Evolutionary conservation across 2,329 filamentous ascomycete species (phyloP).

Genomic region (Polytolypa hystricis): DNA sequence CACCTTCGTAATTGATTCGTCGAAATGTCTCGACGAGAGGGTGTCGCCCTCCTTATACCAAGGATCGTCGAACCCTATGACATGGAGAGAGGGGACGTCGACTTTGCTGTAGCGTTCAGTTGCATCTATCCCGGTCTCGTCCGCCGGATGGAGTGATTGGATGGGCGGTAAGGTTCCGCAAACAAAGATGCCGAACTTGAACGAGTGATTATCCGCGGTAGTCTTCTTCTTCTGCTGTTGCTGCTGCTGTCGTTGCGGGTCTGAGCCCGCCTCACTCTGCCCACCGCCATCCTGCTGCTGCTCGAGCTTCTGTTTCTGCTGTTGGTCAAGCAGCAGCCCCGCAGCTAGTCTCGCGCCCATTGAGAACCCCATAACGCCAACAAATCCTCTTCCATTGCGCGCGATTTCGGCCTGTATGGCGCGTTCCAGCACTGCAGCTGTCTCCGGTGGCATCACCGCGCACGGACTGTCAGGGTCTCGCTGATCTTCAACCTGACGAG

Average conservation of each 20-base stretch:
- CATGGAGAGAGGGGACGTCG: conserved; percentile 52
- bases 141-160: not conserved
- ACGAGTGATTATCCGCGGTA: not conserved
- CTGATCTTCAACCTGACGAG: conserved; percentile 38
- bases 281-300: not conserved
- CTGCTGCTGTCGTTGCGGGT: not conserved
- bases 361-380: conserved; percentile 54
- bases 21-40: conserved; percentile 48
- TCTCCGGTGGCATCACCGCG: conserved; percentile 38
- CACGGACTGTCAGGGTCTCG: conserved; percentile 23
- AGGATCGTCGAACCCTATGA: conserved; percentile 53
- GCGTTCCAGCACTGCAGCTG: conserved; percentile 28
- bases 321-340: conserved; percentile 40
- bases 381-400: conserved; percentile 43
- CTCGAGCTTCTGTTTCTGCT: not conserved
- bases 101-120: conserved; percentile 1
- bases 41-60: conserved; percentile 50
- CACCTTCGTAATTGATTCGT: conserved; percentile 43
- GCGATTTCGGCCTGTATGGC: conserved; percentile 22
- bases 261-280: not conserved
- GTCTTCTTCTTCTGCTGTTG: not conserved
- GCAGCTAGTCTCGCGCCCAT: conserved; percentile 53
- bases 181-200: conserved; percentile 4
- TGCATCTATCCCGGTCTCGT: not conserved
- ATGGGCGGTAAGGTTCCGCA: conserved; percentile 4